Evolutionary conservation across 179 eudicot genomes (phyloP), one percentile per base, ranked within the genome.

Genomic region (Camellia oleifera): DNA sequence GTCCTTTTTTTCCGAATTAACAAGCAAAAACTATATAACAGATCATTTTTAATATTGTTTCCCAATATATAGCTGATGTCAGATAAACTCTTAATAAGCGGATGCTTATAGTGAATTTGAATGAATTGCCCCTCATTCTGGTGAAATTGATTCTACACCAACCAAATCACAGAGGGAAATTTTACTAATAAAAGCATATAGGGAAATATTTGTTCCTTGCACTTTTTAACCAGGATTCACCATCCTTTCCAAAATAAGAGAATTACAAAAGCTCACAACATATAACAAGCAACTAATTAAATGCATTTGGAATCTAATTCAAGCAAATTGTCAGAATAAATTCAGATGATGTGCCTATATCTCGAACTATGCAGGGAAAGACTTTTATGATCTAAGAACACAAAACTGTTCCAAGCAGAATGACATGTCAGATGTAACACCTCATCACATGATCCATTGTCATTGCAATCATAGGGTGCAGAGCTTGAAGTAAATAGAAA

Each of bases 401-500:
- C 3, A 14, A 14, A 79, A n/a, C 11, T 15, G 12, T 48, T 9
- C 61, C 63, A 60, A 60, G 32, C 26, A 74, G 54, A 20, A 68
- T 4, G 40, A 9, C 12, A 71, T 40, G 42, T 74, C 9, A 81
- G 80, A 82, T 63, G 77, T 44, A 77, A 53, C 57, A 94, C 98
- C 97, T 95, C 97, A 79, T 93, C 85, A 85, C 97, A 93, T 53
- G 74, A 68, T 62, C 97, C 98, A 83, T 93, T 93, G 86, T 95
- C 97, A 67, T 76, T 63, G 83, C 97, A 88, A 83, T 93, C 97
- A 86, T 87, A 92, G 40, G 89, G 89, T 60, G 97, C 97, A 63
- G 97, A 86, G 90, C 98, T 95, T 83, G 98, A 95, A 46, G 98
- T 95, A 86, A 95, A 95, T 32, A 93, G 88, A 75, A 95, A 92